A percentile compares a stretch with the other conserved stretches of the same genome.
Evolutionary conservation across 2,329 filamentous ascomycete genomes (phyloP).

Genomic region (Cladosporium velox): DNA sequence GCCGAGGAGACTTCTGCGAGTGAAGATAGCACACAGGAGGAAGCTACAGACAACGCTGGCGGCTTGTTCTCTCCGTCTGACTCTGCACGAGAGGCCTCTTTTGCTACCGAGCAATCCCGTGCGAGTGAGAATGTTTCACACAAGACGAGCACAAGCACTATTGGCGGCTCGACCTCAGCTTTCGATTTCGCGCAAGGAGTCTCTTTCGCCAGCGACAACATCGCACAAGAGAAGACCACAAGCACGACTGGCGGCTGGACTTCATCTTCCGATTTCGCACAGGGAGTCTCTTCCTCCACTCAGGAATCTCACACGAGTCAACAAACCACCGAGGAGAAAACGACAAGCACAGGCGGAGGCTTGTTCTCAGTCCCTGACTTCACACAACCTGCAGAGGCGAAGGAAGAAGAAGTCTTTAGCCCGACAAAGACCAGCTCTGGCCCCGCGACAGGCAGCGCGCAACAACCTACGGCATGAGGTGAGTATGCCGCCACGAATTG

Average conservation of each 20-base stretch:
- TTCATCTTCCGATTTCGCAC: not conserved
- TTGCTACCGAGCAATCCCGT: not conserved
- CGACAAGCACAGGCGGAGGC: not conserved
- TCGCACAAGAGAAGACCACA: not conserved
- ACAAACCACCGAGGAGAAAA: not conserved
- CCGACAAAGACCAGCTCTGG: not conserved
- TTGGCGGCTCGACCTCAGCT: not conserved
- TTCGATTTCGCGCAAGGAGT: not conserved
- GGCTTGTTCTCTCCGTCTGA: too few relatives aligned
- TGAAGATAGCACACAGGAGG: too few relatives aligned
- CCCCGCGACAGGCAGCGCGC: not conserved
- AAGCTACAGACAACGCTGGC: too few relatives aligned
- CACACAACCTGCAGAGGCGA: not conserved
- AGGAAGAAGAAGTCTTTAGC: slow-evolving; percentile 8
- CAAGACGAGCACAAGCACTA: not conserved
- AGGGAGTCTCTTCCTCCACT: not conserved
- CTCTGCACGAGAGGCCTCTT: too few relatives aligned
- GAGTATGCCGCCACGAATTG: not conserved
- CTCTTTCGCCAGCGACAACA: not conserved
- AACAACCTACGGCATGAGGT: not conserved
- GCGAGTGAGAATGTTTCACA: not conserved
- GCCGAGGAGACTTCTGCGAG: not conserved
- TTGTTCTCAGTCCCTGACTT: slow-evolving; percentile 10
- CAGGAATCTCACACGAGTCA: not conserved
- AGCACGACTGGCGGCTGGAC: not conserved